phyloP scores from a whole-genome alignment of 108 stramenopile species.

The Cyclostephanos invisitatus region DNA sequence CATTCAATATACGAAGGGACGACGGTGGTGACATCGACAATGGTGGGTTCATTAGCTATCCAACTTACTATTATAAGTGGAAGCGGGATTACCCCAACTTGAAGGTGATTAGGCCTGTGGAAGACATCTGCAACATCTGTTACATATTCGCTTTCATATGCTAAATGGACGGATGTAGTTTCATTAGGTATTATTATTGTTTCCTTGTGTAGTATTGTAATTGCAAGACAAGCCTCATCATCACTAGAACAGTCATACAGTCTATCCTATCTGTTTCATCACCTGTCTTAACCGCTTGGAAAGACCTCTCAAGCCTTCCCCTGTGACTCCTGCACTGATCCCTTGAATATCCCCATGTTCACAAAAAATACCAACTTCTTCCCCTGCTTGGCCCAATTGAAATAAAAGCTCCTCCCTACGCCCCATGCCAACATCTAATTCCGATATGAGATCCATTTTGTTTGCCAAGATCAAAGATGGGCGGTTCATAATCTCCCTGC shows the following conservation, averaged over 20 bases:
- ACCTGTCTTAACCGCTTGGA: constrained; percentile 49
- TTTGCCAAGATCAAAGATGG: constrained; percentile 82
- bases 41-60: not conserved
- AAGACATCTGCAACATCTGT: constrained; percentile 31
- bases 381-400: constrained; percentile 47
- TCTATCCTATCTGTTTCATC: constrained; percentile 11
- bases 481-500: constrained; percentile 65
- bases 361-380: constrained; percentile 65
- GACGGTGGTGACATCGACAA: not conserved
- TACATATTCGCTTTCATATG: not conserved
- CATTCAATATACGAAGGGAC: not conserved
- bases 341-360: constrained; percentile 60
- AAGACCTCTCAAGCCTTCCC: constrained; percentile 66
- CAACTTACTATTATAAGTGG: constrained; percentile 8
- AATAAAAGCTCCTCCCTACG: constrained; percentile 52
- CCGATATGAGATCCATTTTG: constrained; percentile 76
- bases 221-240: not conserved
- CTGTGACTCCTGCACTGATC: constrained; percentile 84
- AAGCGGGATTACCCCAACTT: constrained; percentile 21
- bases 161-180: not conserved
- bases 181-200: not conserved
- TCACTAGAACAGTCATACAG: too few relatives aligned
- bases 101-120: too few relatives aligned
- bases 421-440: constrained; percentile 46
- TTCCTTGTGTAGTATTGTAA: not conserved